These are phyloP conservation scores for Syncephalastrum sp. DNA, from an alignment of 371 early-diverging fungal genomes.

Conservation along the genomic window DNA sequence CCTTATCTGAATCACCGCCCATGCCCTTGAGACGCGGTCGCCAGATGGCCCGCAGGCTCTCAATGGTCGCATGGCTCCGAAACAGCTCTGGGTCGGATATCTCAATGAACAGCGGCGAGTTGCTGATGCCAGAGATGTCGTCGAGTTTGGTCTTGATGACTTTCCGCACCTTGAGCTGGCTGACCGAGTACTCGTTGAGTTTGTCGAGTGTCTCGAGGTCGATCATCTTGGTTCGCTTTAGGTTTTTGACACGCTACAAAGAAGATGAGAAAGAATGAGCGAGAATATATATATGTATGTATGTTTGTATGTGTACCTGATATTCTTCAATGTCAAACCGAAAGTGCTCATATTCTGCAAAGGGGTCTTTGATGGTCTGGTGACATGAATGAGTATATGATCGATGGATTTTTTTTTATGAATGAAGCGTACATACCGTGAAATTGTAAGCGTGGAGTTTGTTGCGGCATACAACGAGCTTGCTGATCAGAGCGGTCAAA, in stretches of 20 bases:
- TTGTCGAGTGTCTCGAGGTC: slow-evolving; percentile 44
- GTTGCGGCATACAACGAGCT: slow-evolving; percentile 52
- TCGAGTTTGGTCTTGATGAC: slow-evolving; percentile 65
- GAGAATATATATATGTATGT: neutral
- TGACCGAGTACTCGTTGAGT: slow-evolving; percentile 34
- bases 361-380: slow-evolving; percentile 62
- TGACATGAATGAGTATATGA: neutral
- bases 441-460: slow-evolving; percentile 59
- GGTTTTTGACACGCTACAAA: slow-evolving; percentile 27
- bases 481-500: slow-evolving; percentile 58
- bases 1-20: slow-evolving; percentile 18
- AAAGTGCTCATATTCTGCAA: slow-evolving; percentile 56
- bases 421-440: slow-evolving; percentile 36
- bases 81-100: slow-evolving; percentile 62
- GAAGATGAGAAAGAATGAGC: neutral
- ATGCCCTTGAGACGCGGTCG: slow-evolving; percentile 43
- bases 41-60: slow-evolving; percentile 60
- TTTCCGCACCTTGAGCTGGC: slow-evolving; percentile 52
- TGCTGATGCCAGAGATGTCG: slow-evolving; percentile 57
- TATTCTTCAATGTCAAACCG: slow-evolving; percentile 52
- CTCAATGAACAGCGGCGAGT: slow-evolving; percentile 48
- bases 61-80: slow-evolving; percentile 57
- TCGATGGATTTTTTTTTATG: neutral
- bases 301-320: slow-evolving; percentile 38
- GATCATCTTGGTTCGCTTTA: slow-evolving; percentile 27